A percentile compares a stretch with the other conserved stretches of the same genome.
phyloP scores from a whole-genome alignment of 805 yeast species.

The Metschnikowia borealis region DNA sequence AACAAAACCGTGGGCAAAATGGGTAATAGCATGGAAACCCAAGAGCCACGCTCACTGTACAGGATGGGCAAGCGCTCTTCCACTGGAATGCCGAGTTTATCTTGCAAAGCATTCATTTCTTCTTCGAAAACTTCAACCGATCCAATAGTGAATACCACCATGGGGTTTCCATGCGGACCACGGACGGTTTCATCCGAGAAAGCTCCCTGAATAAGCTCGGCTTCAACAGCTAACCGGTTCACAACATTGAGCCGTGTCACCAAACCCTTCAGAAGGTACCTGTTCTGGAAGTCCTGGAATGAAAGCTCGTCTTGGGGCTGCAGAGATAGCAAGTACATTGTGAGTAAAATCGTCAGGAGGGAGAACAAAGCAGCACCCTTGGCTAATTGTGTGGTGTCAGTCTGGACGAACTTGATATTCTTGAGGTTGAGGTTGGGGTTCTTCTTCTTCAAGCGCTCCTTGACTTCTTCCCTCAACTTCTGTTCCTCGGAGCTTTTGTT shows the following conservation, averaged over 20 bases:
- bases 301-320: constrained; percentile 35
- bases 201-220: constrained; percentile 51
- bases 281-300: constrained; percentile 82
- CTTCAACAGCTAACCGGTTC: constrained; percentile 69
- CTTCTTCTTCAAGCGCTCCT: constrained; percentile 27
- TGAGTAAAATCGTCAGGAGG: constrained; percentile 18
- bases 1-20: constrained; percentile 77
- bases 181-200: constrained; percentile 40
- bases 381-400: constrained; percentile 13
- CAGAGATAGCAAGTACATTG: constrained; percentile 11
- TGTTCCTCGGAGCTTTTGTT: constrained; percentile 26
- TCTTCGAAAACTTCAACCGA: constrained; percentile 83
- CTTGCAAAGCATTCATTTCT: constrained; percentile 71
- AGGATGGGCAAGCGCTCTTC: constrained; percentile 73
- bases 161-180: constrained; percentile 33
- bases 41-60: constrained; percentile 65
- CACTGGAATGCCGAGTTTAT: constrained; percentile 60
- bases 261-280: constrained; percentile 70
- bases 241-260: constrained; percentile 72
- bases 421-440: constrained; percentile 26
- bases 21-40: constrained; percentile 60
- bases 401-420: constrained; percentile 29
- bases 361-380: constrained; percentile 13
- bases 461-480: constrained; percentile 33
- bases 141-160: constrained; percentile 79